These are phyloP conservation scores for Botrytis paeoniae DNA, from an alignment of 2,329 filamentous ascomycete genomes.

Conservation along the genomic window DNA sequence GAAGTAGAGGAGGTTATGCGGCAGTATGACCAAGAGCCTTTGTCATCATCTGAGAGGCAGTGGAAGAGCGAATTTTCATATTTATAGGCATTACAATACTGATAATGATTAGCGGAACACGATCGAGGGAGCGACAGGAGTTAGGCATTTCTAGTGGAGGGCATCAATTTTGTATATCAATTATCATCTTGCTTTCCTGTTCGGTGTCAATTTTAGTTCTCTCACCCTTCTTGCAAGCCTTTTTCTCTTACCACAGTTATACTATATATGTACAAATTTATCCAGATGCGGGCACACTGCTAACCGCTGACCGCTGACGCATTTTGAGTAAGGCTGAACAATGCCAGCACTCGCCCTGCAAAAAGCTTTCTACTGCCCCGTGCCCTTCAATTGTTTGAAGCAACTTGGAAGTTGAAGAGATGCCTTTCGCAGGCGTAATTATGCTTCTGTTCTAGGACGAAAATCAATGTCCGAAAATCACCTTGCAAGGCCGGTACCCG, in stretches of 20 bases:
- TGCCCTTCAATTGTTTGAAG: not conserved
- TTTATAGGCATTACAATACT: not conserved
- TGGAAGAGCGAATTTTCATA: not conserved
- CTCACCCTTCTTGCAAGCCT: not conserved
- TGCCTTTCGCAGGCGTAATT: not conserved
- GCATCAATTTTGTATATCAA: constrained; percentile 12
- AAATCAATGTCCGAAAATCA: not conserved
- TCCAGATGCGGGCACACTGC: too few relatives aligned
- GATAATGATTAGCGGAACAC: not conserved
- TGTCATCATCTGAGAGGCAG: not conserved
- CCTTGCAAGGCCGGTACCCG: too few relatives aligned
- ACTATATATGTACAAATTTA: not conserved
- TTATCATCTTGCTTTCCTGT: not conserved
- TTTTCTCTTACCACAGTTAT: not conserved
- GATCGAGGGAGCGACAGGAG: constrained; percentile 10
- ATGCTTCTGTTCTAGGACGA: not conserved
- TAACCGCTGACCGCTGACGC: too few relatives aligned
- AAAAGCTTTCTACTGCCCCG: not conserved
- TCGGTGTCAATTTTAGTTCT: constrained; percentile 2
- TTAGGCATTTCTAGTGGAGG: constrained; percentile 6
- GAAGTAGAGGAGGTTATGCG: constrained; percentile 87
- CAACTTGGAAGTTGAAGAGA: not conserved
- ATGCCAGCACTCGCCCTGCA: not conserved
- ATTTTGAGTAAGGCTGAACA: not conserved
- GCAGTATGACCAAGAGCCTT: constrained; percentile 55